Evolutionary conservation across 1,284 basidiomycete genomes (phyloP), one percentile per base, ranked within the genome.

Genomic region (Papiliotrema fonsecae): DNA sequence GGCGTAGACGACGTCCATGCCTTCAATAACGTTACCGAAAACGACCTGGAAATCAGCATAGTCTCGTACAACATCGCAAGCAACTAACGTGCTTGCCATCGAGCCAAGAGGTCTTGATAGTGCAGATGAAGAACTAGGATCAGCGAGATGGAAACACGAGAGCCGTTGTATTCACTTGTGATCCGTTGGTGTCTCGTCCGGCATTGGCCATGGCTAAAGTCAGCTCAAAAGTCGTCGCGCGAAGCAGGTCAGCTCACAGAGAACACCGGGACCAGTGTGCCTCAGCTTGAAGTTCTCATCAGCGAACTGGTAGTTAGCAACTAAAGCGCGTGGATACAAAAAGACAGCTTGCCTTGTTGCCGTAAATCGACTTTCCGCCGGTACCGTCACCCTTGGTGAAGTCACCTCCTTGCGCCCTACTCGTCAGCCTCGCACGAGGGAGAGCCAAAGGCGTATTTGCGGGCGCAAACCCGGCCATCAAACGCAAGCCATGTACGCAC

Each of bases 271-370:
- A 37, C 80, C 82, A 57, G 87, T 86, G 78, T 96, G 91, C 72
- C 83, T 84, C 70, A 93, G 85, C 80, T 92, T 75, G 67, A 94
- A 94, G 81, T 93, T 94, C 76, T 84, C 82, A 59, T 84, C 82
- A 32, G 77, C 64, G 67, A 84, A 84, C 57, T 77, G 37, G 18
- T 9, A n/a, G 27, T 21, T 21, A 19, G 38, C n/a, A n/a, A n/a
- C 19, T 6, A n/a, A 6, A 18, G 27, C 21, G 10, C 6, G 3
- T 18, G 10, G 2, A 14, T 35, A 26, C 14, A n/a, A 19, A 4
- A 27, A 19, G 6, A 11, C 7, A 37, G 38, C 58, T 30, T 26
- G 60, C 63, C 57, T 64, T 75, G 61, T 76, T 76, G 45, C 80
- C 80, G 67, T 81, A 82, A 72, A 82, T 81, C 27, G 69, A 72